A percentile compares a stretch with the other conserved stretches of the same genome.
phyloP scores from a whole-genome alignment of 805 yeast species.

The Candida ficus region DNA sequence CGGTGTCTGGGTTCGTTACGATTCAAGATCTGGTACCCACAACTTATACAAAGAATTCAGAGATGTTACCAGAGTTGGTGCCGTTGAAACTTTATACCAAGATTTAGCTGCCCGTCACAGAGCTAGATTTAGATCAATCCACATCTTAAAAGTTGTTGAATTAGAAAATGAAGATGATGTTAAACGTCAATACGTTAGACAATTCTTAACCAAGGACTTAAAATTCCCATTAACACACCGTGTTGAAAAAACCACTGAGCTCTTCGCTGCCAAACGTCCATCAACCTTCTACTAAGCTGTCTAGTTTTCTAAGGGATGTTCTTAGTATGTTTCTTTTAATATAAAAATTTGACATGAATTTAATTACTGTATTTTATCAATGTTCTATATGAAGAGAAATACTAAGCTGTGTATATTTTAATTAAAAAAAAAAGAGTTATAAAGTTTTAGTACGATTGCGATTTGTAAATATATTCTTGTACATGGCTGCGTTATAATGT shows the following conservation, averaged over 20 bases:
- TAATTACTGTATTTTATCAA: background rate
- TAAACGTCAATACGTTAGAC: slow-evolving; percentile 98
- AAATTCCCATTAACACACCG: slow-evolving; percentile 99
- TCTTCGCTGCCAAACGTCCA: slow-evolving; percentile 92
- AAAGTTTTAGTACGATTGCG: too few relatives aligned
- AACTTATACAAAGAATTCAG: slow-evolving; percentile 99
- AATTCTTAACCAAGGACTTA: slow-evolving; percentile 90
- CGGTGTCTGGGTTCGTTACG: slow-evolving; percentile 99
- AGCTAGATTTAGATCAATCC: slow-evolving; percentile 99
- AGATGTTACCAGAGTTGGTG: slow-evolving; percentile 98
- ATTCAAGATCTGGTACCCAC: slow-evolving; percentile 99
- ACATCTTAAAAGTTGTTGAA: slow-evolving; percentile 99
- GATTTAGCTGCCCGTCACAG: slow-evolving; percentile 99
- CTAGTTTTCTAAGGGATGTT: slow-evolving; percentile 6
- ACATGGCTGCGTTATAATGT: too few relatives aligned
- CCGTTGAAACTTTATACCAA: slow-evolving; percentile 97
- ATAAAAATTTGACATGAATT: slow-evolving; percentile 10
- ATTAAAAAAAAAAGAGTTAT: background rate
- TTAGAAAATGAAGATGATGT: slow-evolving; percentile 96
- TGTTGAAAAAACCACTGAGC: slow-evolving; percentile 82
- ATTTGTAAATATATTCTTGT: too few relatives aligned
- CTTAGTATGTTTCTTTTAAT: slow-evolving; percentile 8
- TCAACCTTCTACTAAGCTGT: slow-evolving; percentile 84
- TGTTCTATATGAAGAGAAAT: background rate
- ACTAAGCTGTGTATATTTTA: slow-evolving; percentile 6